Evolutionary conservation across 208 protist genomes (phyloP).

Genomic region (Leishmania lainsoni): DNA sequence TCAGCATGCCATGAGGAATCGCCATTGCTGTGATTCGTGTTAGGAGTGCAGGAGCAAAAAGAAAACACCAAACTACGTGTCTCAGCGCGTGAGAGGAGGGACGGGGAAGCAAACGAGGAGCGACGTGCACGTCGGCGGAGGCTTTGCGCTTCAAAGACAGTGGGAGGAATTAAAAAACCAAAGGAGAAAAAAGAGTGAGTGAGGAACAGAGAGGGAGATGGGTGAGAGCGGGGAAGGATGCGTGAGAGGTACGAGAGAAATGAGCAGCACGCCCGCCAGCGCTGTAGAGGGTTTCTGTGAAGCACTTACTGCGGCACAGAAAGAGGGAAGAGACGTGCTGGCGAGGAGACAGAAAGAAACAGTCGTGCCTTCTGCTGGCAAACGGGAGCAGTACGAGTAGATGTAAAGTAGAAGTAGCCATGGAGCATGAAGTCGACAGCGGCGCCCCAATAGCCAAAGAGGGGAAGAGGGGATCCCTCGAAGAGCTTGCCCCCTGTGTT

Average conservation of each 20-base stretch:
- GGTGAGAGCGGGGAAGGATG: not conserved
- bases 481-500: not conserved
- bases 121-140: not conserved
- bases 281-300: not conserved
- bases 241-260: not conserved
- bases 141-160: not conserved
- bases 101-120: not conserved
- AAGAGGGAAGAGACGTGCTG: not conserved
- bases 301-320: not conserved
- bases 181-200: not conserved
- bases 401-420: not conserved
- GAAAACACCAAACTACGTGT: not conserved
- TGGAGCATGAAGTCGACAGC: not conserved
- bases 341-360: not conserved
- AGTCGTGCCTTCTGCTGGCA: not conserved
- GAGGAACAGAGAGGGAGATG: not conserved
- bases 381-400: not conserved
- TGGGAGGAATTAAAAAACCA: no score
- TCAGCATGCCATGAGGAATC: slow-evolving; percentile 88
- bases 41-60: not conserved
- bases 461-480: not conserved
- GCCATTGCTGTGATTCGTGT: slow-evolving; percentile 31
- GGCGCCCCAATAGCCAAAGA: not conserved
- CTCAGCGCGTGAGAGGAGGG: not conserved
- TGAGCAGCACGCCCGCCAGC: not conserved